Evolutionary conservation across 2,329 filamentous ascomycete genomes (phyloP), one percentile per base, ranked within the genome.

Genomic region (Xylaria sp.): DNA sequence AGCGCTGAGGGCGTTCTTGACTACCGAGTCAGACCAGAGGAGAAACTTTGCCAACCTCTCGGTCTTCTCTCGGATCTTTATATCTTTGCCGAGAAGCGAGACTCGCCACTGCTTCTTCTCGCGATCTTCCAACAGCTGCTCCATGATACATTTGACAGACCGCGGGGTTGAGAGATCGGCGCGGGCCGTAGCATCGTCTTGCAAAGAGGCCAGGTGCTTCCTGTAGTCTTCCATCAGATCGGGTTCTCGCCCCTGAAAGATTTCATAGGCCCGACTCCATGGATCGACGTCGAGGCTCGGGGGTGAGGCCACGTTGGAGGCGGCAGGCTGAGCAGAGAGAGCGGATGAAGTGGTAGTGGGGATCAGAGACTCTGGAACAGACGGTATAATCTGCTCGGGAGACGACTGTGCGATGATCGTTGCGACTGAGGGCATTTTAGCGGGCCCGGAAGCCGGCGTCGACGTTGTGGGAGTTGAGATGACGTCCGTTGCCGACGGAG

Each of bases 1-100:
- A 4, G 19, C 28, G 3, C 50, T 60, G 2, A 60, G n/a, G 17
- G 50, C 57, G 8, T 43, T 12, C 35, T 60, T 55, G 12, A 60
- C 57, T 15, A 60, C n/a, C 3, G 9, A 3, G 17, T 55, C 11
- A 15, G 15, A 35, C 57, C 57, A 60, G 4, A 60, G 1, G 35
- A 60, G 43, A 17, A 55, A 12, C 15, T 60, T 60, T 5, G 25
- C 23, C 11, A 60, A 28, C 45, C n/a, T 60, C 21, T 60, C 57
- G 43, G 43, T 43, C 37, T 60, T 50, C 4, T 5, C 4, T 11
- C 57, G 40, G 11, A 55, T 21, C 3, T 50, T 50, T 6, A 60
- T 37, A 2, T 35, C n/a, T 21, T 50, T 55, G 11, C 57, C 28
- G 11, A 25, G 57, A 15, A 60, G 37, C 19, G 35, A 21, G 25